Evolutionary conservation across 1,284 basidiomycete species (phyloP).

Genomic region (Heterobasidion occidentale): DNA sequence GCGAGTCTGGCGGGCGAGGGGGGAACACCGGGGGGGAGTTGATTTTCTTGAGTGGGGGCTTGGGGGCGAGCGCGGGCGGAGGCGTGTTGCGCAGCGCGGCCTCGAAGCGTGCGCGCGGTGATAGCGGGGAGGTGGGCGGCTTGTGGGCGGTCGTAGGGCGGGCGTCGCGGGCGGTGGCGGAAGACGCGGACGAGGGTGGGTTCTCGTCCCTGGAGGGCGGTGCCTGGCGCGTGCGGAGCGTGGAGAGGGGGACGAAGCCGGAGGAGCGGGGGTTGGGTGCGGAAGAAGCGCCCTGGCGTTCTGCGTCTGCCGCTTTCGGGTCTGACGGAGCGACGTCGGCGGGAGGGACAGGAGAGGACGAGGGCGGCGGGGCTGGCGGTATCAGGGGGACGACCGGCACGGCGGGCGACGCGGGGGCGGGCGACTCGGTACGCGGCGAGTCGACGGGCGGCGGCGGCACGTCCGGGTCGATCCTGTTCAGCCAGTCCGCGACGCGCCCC

Average conservation of each 20-base stretch:
- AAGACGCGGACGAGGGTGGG: background rate
- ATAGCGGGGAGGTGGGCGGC: conserved; percentile 7
- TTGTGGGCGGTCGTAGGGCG: background rate
- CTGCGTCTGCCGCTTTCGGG: background rate
- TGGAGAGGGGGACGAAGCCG: conserved; percentile 60
- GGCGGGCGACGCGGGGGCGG: background rate
- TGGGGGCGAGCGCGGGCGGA: background rate
- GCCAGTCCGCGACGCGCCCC: conserved; percentile 70
- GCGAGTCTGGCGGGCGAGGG: conserved; percentile 14
- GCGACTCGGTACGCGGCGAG: background rate
- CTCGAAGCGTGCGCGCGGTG: conserved; percentile 11
- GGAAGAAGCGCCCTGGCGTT: background rate
- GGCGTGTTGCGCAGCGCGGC: background rate
- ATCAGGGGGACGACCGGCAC: background rate
- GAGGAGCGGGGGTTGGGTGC: conserved; percentile 62
- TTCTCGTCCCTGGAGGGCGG: background rate
- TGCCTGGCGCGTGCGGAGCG: conserved; percentile 22
- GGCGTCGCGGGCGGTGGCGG: background rate
- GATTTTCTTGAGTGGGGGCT: conserved; percentile 3
- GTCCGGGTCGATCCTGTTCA: conserved; percentile 45
- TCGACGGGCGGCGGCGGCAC: background rate
- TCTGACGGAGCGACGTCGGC: background rate
- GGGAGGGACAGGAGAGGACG: background rate
- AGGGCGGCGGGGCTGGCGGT: background rate
- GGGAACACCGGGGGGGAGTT: background rate